A percentile compares a stretch with the other conserved stretches of the same genome.
Evolutionary conservation across 805 yeast species (phyloP).

Genomic region (Blastobotrys americana): DNA sequence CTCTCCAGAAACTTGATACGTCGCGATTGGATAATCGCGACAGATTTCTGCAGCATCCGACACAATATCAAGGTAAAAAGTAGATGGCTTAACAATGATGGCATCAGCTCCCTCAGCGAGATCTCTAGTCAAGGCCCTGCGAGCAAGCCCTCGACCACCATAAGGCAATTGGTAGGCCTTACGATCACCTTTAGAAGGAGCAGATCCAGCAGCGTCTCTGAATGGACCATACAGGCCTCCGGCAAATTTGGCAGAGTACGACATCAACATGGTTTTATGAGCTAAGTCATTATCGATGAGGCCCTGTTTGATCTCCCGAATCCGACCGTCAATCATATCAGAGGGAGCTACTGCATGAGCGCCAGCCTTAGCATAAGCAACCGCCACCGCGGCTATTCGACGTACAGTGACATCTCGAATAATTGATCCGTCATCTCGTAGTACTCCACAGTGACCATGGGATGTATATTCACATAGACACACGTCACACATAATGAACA

Average conservation of each 20-base stretch:
- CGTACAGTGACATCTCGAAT: constrained; percentile 67
- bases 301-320: constrained; percentile 79
- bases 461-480: constrained; percentile 94
- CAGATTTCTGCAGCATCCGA: constrained; percentile 81
- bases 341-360: constrained; percentile 95
- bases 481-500: constrained; percentile 88
- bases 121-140: constrained; percentile 83
- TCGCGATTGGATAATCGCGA: constrained; percentile 79
- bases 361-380: constrained; percentile 91
- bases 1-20: constrained; percentile 96
- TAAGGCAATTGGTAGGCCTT: constrained; percentile 89
- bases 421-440: constrained; percentile 79
- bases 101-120: constrained; percentile 93
- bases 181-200: constrained; percentile 87
- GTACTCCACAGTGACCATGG: constrained; percentile 96
- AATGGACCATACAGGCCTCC: constrained; percentile 94
- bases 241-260: constrained; percentile 89
- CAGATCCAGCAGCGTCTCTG: constrained; percentile 93
- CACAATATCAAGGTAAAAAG: constrained; percentile 88
- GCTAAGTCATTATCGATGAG: constrained; percentile 75
- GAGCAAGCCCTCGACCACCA: constrained; percentile 88
- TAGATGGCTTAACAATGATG: constrained; percentile 89
- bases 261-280: constrained; percentile 81
- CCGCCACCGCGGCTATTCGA: constrained; percentile 90
- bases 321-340: constrained; percentile 96